phyloP scores from a whole-genome alignment of 2,329 filamentous ascomycete genomes.

The Claviceps digitariae region DNA sequence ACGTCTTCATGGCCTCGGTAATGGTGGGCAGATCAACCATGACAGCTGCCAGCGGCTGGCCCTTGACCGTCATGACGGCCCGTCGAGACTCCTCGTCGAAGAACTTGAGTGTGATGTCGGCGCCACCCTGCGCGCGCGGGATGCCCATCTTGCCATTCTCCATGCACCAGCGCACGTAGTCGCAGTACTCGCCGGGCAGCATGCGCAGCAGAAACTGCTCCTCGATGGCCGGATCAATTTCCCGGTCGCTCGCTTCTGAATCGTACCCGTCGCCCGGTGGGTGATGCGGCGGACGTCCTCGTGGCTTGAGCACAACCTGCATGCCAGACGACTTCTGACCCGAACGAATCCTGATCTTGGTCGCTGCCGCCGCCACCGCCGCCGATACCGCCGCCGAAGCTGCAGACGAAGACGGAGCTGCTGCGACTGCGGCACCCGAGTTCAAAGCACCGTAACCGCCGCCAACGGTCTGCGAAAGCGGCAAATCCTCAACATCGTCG shows the following conservation, averaged over 20 bases:
- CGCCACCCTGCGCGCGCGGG: slow-evolving; percentile 48
- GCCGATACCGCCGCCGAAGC: neutral
- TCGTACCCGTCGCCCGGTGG: slow-evolving; percentile 85
- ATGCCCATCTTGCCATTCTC: slow-evolving; percentile 64
- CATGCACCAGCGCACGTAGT: slow-evolving; percentile 66
- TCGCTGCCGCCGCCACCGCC: slow-evolving; percentile 16
- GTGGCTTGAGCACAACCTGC: slow-evolving; percentile 41
- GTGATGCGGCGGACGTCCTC: slow-evolving; percentile 54
- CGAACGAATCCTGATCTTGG: slow-evolving; percentile 40
- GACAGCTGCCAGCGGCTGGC: slow-evolving; percentile 59
- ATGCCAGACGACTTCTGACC: slow-evolving; percentile 25
- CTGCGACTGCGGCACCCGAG: neutral
- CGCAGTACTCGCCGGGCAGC: slow-evolving; percentile 71
- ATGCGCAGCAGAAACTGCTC: slow-evolving; percentile 84
- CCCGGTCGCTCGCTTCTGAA: slow-evolving; percentile 84
- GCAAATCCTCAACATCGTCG: slow-evolving; percentile 37
- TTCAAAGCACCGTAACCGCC: neutral
- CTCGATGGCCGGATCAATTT: slow-evolving; percentile 77
- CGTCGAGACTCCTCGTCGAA: slow-evolving; percentile 60
- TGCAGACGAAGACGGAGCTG: neutral
- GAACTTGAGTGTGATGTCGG: slow-evolving; percentile 70
- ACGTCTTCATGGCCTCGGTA: slow-evolving; percentile 84
- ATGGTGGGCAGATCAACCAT: slow-evolving; percentile 79
- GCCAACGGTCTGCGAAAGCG: slow-evolving; percentile 13
- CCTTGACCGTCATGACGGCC: slow-evolving; percentile 57